Percentiles rank a stretch among this genome's conserved stretches.
Evolutionary conservation across 2,329 filamentous ascomycete genomes (phyloP).

Genomic region (Didymella pinodella): DNA sequence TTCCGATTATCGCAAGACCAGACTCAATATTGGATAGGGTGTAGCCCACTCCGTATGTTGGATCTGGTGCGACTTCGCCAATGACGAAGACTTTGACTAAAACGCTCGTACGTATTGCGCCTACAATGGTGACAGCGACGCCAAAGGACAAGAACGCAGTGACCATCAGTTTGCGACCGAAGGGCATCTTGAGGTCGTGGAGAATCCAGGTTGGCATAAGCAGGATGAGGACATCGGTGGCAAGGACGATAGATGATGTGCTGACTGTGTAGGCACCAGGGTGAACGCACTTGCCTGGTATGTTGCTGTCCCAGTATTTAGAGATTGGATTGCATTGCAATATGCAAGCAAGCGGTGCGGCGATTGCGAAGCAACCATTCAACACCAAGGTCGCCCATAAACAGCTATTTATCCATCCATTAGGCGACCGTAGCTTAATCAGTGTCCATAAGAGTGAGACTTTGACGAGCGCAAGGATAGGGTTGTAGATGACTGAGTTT

Average conservation of each 20-base stretch:
- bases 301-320: slow-evolving; percentile 38
- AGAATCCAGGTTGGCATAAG: slow-evolving; percentile 35
- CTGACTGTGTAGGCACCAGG: slow-evolving; percentile 22
- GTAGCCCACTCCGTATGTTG: slow-evolving; percentile 21
- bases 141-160: slow-evolving; percentile 30
- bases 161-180: slow-evolving; percentile 26
- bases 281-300: slow-evolving; percentile 26
- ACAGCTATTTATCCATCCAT: slow-evolving; percentile 24
- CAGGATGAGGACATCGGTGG: slow-evolving; percentile 30
- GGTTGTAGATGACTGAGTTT: slow-evolving; percentile 31
- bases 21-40: slow-evolving; percentile 31
- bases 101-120: slow-evolving; percentile 23
- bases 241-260: slow-evolving; percentile 25
- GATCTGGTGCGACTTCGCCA: slow-evolving; percentile 14
- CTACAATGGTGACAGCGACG: slow-evolving; percentile 28
- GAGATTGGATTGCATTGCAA: slow-evolving; percentile 42
- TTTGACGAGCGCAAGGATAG: slow-evolving; percentile 32
- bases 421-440: slow-evolving; percentile 30
- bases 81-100: slow-evolving; percentile 23
- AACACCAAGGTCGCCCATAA: slow-evolving; percentile 26
- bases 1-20: slow-evolving; percentile 28
- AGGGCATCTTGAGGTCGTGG: slow-evolving; percentile 30
- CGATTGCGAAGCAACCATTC: slow-evolving; percentile 28
- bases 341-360: slow-evolving; percentile 28
- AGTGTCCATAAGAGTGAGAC: slow-evolving; percentile 30